Evolutionary conservation across 805 yeast genomes (phyloP).

Genomic region (Ascoidea rubescens): DNA sequence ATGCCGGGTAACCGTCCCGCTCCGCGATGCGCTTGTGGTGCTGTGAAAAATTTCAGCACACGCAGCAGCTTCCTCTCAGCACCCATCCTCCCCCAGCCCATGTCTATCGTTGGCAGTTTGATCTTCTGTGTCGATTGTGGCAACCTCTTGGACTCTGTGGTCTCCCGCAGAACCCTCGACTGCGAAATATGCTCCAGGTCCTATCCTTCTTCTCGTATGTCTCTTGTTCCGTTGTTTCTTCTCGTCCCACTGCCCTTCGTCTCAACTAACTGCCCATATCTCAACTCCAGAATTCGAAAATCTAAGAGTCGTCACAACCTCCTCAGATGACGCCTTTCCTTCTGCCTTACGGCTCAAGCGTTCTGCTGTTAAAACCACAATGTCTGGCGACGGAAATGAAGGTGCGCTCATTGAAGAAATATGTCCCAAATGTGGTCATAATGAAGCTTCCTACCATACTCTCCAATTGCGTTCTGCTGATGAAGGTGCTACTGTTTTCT

Average conservation of each 20-base stretch:
- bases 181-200: constrained; percentile 40
- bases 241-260: background rate
- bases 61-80: no score
- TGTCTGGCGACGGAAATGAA: constrained; percentile 67
- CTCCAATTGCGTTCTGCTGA: constrained; percentile 95
- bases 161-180: constrained; percentile 31
- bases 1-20: no score
- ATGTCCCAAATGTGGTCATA: constrained; percentile 97
- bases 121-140: constrained; percentile 94
- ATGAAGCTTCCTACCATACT: constrained; percentile 97
- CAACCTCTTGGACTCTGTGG: constrained; percentile 61
- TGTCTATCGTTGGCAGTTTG: constrained; percentile 93
- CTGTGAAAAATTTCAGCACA: no score
- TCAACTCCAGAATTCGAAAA: constrained; percentile 42
- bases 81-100: constrained; percentile 14
- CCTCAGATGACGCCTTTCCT: constrained; percentile 91
- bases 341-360: constrained; percentile 67
- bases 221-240: background rate
- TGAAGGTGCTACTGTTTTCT: constrained; percentile 98
- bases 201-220: constrained; percentile 25
- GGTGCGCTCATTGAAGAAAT: constrained; percentile 96
- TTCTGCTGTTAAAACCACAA: constrained; percentile 80
- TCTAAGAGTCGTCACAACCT: constrained; percentile 74
- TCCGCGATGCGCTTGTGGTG: no score
- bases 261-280: background rate